Conservation (phyloP, 2,329 filamentous ascomycete species). For the Thermothelomyces thermophilus region DNA sequence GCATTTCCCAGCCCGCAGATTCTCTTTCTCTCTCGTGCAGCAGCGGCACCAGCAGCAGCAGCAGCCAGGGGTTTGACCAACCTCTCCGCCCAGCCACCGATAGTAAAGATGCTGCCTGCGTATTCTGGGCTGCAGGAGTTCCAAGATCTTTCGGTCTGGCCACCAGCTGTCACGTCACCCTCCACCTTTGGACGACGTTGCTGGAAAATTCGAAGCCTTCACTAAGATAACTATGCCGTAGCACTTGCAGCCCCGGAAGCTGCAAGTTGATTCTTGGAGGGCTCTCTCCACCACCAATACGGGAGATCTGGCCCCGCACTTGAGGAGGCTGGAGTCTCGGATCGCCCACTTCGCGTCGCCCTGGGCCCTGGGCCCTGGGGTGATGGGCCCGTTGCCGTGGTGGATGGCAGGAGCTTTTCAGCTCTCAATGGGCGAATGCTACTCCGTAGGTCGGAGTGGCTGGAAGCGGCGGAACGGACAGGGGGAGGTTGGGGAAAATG, state of each 20-base stretch:
- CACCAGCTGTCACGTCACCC: neutral
- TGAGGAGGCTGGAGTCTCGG: constrained; percentile 15
- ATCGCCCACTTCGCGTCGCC: neutral
- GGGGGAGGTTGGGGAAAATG: constrained; percentile 17
- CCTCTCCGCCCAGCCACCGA: constrained; percentile 20
- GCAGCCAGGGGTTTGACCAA: constrained; percentile 21
- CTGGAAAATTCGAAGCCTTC: too few relatives aligned
- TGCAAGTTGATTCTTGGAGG: too few relatives aligned
- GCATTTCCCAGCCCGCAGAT: constrained; percentile 19
- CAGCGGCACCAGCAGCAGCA: too few relatives aligned
- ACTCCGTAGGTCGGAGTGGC: constrained; percentile 19
- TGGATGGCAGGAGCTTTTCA: constrained; percentile 13
- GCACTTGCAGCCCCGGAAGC: too few relatives aligned
- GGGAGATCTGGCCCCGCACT: neutral
- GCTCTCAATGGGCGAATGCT: constrained; percentile 15
- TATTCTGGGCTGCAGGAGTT: constrained; percentile 15
- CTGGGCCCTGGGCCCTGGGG: neutral
- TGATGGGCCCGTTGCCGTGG: neutral
- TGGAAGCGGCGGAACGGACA: constrained; percentile 11
- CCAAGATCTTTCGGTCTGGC: constrained; percentile 12
- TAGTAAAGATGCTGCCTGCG: constrained; percentile 7
- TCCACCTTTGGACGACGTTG: neutral
- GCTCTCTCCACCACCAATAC: too few relatives aligned
- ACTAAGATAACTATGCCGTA: too few relatives aligned
- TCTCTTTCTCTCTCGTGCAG: constrained; percentile 11